Evolutionary conservation across 768 basidiomycete genomes (phyloP).

Genomic region (Rickenella mellea): DNA sequence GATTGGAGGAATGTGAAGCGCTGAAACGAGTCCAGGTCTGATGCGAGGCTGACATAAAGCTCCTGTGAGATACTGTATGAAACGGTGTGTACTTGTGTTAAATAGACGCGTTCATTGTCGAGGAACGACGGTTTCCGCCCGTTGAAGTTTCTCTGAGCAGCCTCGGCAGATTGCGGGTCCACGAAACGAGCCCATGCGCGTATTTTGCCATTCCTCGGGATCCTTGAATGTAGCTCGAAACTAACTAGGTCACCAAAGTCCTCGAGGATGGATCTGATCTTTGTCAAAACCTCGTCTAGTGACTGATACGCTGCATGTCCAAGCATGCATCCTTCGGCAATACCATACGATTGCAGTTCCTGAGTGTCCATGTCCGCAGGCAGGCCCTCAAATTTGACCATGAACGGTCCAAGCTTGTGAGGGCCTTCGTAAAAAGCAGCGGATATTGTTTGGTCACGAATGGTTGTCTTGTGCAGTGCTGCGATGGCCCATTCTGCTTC

Average conservation of each 20-base stretch:
- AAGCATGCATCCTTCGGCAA: slow-evolving; percentile 40
- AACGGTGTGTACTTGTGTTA: slow-evolving; percentile 45
- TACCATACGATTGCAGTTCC: slow-evolving; percentile 25
- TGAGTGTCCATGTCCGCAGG: slow-evolving; percentile 31
- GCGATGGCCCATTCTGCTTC: slow-evolving; percentile 44
- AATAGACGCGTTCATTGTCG: slow-evolving; percentile 36
- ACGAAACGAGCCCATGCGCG: slow-evolving; percentile 50
- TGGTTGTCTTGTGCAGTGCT: slow-evolving; percentile 24
- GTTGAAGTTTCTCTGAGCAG: slow-evolving; percentile 39
- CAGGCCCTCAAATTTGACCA: slow-evolving; percentile 48
- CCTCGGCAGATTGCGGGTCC: slow-evolving; percentile 39
- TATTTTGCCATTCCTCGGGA: slow-evolving; percentile 38
- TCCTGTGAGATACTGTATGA: slow-evolving; percentile 29
- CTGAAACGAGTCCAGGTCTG: too few relatives aligned
- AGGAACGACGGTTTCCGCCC: slow-evolving; percentile 33
- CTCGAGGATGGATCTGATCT: slow-evolving; percentile 29
- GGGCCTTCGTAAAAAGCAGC: slow-evolving; percentile 46
- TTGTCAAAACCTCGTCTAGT: slow-evolving; percentile 22
- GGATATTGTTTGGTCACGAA: slow-evolving; percentile 31
- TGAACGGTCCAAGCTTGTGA: slow-evolving; percentile 35
- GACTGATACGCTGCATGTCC: slow-evolving; percentile 36
- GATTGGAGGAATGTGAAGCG: too few relatives aligned
- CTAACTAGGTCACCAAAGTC: slow-evolving; percentile 27
- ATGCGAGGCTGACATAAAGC: too few relatives aligned
- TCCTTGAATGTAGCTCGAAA: slow-evolving; percentile 42